A percentile compares a stretch with the other conserved stretches of the same genome.
phyloP scores from a whole-genome alignment of 2,329 filamentous ascomycete species.

The Chalaropsis thielavioides region DNA sequence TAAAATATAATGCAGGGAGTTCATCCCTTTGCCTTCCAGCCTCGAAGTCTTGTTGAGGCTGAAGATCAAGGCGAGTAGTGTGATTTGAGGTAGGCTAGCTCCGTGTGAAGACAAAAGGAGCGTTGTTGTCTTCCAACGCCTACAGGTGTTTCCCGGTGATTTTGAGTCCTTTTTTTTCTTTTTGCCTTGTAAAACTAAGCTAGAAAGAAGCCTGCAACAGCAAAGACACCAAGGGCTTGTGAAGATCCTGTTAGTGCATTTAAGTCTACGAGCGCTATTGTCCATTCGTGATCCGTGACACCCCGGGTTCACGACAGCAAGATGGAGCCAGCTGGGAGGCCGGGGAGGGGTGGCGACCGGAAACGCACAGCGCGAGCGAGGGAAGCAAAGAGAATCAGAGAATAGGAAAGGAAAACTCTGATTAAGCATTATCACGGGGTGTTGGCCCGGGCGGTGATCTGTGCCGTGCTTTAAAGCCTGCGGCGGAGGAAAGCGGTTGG shows the following conservation, averaged over 20 bases:
- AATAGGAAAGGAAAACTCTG: slow-evolving; percentile 3
- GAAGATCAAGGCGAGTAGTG: too few relatives aligned
- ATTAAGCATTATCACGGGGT: neutral
- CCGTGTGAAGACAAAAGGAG: too few relatives aligned
- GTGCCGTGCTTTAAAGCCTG: neutral
- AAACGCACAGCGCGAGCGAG: neutral
- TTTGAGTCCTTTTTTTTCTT: too few relatives aligned
- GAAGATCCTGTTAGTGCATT: neutral
- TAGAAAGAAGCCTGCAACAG: too few relatives aligned
- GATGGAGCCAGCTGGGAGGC: neutral
- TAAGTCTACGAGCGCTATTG: neutral
- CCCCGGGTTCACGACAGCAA: neutral
- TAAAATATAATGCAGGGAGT: too few relatives aligned
- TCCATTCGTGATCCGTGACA: neutral
- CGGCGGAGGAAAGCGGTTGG: neutral
- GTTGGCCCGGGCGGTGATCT: neutral
- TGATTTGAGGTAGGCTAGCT: too few relatives aligned
- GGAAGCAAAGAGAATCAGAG: neutral
- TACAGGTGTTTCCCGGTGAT: too few relatives aligned
- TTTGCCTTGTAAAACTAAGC: too few relatives aligned
- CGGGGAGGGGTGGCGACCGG: neutral
- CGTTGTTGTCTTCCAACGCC: too few relatives aligned
- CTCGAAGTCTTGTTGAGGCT: too few relatives aligned
- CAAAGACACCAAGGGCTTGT: neutral
- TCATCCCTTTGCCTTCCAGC: too few relatives aligned